Conservation (phyloP, 139 green algal genomes). For the Chara braunii region DNA sequence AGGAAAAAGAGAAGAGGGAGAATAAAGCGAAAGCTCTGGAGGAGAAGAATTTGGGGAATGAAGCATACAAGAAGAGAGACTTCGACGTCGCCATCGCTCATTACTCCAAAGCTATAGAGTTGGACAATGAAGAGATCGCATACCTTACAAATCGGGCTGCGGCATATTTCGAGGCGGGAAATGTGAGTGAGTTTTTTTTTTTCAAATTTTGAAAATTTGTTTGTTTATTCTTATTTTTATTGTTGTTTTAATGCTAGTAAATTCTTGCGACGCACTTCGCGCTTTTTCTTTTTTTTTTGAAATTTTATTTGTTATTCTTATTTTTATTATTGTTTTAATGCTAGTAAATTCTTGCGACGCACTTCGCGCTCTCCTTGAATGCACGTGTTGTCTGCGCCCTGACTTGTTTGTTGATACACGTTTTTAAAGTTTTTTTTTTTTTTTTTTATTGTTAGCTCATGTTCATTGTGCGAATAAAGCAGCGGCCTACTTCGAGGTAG, state of each 20-base stretch:
- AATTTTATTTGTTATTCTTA: constrained; percentile 8
- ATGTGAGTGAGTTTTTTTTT: constrained; percentile 33
- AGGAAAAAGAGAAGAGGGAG: constrained; percentile 33
- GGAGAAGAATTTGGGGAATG: constrained; percentile 86
- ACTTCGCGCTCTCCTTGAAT: too few relatives aligned
- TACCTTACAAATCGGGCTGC: constrained; percentile 94
- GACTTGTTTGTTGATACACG: too few relatives aligned
- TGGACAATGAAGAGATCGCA: constrained; percentile 81
- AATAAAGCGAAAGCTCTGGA: constrained; percentile 43
- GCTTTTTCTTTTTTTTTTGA: background rate
- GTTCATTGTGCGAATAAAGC: too few relatives aligned
- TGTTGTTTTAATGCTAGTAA: background rate
- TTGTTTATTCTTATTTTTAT: constrained; percentile 2
- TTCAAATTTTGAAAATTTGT: constrained; percentile 8
- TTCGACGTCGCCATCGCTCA: constrained; percentile 81
- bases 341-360: too few relatives aligned
- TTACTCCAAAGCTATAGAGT: constrained; percentile 81
- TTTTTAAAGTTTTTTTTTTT: too few relatives aligned
- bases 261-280: too few relatives aligned
- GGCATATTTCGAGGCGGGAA: constrained; percentile 83
- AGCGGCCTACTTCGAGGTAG: constrained; percentile 88
- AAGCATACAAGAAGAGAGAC: constrained; percentile 82
- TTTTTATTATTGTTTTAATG: constrained; percentile 1
- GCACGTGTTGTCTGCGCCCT: too few relatives aligned
- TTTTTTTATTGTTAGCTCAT: too few relatives aligned